Evolutionary conservation across 441 rosid genomes (phyloP), one percentile per base, ranked within the genome.

Genomic region (Aquilaria agallochum): DNA sequence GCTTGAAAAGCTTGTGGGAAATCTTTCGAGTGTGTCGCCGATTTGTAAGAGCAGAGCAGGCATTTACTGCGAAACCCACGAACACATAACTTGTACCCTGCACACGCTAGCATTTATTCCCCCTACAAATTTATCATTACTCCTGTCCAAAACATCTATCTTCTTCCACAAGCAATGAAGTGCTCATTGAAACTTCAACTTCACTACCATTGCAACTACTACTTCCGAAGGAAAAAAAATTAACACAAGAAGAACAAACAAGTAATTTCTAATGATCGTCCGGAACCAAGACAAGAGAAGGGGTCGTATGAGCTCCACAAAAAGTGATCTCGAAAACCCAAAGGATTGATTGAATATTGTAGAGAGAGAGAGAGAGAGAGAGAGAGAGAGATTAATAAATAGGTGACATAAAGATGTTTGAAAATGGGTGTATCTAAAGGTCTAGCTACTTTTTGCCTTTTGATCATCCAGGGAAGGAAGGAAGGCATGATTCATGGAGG

Each of bases 21-120:
- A 63, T 42, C 31, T 63, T 66, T 51, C 81, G 27, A 20, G 27
- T 20, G 27, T 20, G 27, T 20, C 27, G 27, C 27, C 27, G 27
- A 20, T 80, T 78, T 75, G 86, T 63, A 59, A 64, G 78, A 72
- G 78, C 80, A 70, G 68, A 68, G 56, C 65, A 72, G 74, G 83
- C 90, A 76, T 78, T 86, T 74, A 80, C 74, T 68, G 52, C 80
- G 66, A 59, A 64, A 5, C 40, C 60, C 56, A 65, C 63, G 56
- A 79, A 1, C 14, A 50, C 6, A 51, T 14, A 15, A 51, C 9
- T 66, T 57, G 79, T 72, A 60, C 60, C 55, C 62, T 70, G 80
- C 77, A 78, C 92, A 78, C 84, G 92, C 83, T 77, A 80, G 82
- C 83, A 77, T 89, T 83, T 78, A 85, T 79, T 71, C 72, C 76